Evolutionary conservation across 495 filamentous ascomycete genomes (phyloP).

Genomic region (Penicillium cataractarum): DNA sequence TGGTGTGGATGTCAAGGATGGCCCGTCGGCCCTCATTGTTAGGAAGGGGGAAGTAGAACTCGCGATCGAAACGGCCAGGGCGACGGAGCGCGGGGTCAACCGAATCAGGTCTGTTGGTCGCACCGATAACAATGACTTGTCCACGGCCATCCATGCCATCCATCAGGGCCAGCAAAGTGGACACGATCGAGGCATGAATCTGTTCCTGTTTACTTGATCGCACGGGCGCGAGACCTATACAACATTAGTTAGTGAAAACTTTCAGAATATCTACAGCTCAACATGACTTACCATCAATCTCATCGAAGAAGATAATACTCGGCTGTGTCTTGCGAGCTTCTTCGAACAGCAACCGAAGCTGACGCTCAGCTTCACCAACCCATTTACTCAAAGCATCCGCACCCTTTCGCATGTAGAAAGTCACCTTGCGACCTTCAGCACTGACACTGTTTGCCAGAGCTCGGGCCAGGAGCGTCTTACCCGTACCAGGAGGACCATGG

Average conservation of each 20-base stretch:
- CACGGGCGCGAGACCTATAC: constrained; percentile 77
- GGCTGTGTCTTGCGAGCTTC: constrained; percentile 94
- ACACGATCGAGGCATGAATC: constrained; percentile 97
- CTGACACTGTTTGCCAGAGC: constrained; percentile 84
- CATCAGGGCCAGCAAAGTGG: constrained; percentile 93
- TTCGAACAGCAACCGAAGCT: constrained; percentile 90
- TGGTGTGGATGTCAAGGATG: constrained; percentile 95
- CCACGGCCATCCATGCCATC: constrained; percentile 99
- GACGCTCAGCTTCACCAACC: constrained; percentile 97
- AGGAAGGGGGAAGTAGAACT: constrained; percentile 96
- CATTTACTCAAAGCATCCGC: constrained; percentile 97
- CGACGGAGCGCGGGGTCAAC: constrained; percentile 97
- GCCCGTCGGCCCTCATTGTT: constrained; percentile 74
- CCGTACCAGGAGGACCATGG: constrained; percentile 94
- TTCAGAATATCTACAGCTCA: too few relatives aligned
- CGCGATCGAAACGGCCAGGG: constrained; percentile 93
- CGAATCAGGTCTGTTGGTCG: constrained; percentile 96
- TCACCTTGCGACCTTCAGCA: constrained; percentile 85
- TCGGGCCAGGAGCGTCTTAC: constrained; percentile 93
- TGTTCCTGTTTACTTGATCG: constrained; percentile 97
- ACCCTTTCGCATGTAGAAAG: constrained; percentile 98
- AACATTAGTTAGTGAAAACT: constrained; percentile 24
- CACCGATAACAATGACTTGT: constrained; percentile 97
- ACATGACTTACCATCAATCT: constrained; percentile 79
- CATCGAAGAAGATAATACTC: constrained; percentile 99